Evolutionary conservation across 2,329 filamentous ascomycete genomes (phyloP), one percentile per base, ranked within the genome.

Genomic region (Colletotrichum sp.): DNA sequence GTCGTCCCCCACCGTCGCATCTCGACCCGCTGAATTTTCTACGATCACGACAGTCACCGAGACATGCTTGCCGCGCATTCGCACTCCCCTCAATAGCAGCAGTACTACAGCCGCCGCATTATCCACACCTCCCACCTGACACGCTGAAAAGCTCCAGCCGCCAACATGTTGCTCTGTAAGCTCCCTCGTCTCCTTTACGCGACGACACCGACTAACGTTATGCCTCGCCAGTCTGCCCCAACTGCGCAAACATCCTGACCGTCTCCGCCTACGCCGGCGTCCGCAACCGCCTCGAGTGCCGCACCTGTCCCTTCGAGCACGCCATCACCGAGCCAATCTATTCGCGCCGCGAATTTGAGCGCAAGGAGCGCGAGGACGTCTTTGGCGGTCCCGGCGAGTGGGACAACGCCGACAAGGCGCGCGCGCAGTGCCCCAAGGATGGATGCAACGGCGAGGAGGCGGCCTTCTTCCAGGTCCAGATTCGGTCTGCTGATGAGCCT

Each of bases 381-480:
- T 93, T 99, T 81, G 97, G 97, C 75, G 96, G 96, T 1, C 93
- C 94, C 21, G 94, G 94, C 67, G 94, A 94, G 60, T 98, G 96
- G 94, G 94, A 96, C 80, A 98, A 98, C 83, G 96, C 96, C 75
- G 94, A 98, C 83, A 96, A 96, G 89, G 92, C 93, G 34, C 88
- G 91, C 72, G 94, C 94, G 65, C 95, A 97, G 90, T 99, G 97
- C 85, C 92, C 94, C 30, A 93, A 93, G 77, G 93, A 96, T 55
- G 90, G 90, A 72, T 99, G 97, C 88, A 90, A 94, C 82, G 95
- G 95, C 78, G 90, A 92, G 76, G 92, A 95, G 87, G 97, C 97
- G 5, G 98, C 96, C 78, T 99, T 96, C 88, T 98, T 96, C 88
- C 95, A 98, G 89, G 93, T 99, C 80, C 97, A 99, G 90, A 99